A percentile compares a stretch with the other conserved stretches of the same genome.
Evolutionary conservation across 805 yeast genomes (phyloP).

Genomic region (Teunomyces aglyptinius): DNA sequence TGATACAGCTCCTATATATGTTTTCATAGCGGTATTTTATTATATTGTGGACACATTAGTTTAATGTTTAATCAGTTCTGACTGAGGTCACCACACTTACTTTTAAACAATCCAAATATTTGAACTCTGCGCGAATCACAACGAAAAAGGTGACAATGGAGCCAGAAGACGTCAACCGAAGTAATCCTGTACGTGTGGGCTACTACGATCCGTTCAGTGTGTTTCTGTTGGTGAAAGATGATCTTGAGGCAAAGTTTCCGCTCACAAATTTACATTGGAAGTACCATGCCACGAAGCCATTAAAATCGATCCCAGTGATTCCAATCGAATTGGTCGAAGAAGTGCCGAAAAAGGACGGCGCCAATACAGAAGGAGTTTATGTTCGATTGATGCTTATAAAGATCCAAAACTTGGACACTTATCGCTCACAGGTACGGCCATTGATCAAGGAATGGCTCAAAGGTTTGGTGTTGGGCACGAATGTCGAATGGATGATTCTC

Average conservation of each 20-base stretch:
- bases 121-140: background rate
- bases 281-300: constrained; percentile 44
- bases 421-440: constrained; percentile 78
- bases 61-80: background rate
- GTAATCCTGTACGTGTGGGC: constrained; percentile 43
- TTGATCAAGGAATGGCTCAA: constrained; percentile 78
- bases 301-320: constrained; percentile 62
- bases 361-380: constrained; percentile 35
- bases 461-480: constrained; percentile 31
- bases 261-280: constrained; percentile 73
- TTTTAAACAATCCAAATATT: background rate
- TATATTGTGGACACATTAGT: too few relatives aligned
- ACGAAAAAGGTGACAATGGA: constrained; percentile 4
- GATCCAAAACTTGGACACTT: constrained; percentile 66
- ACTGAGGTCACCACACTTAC: background rate
- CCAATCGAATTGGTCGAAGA: constrained; percentile 58
- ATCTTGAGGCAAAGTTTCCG: constrained; percentile 48
- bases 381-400: constrained; percentile 67
- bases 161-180: constrained; percentile 9
- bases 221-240: constrained; percentile 43
- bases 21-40: too few relatives aligned
- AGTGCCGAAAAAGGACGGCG: constrained; percentile 35
- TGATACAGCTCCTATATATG: too few relatives aligned
- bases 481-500: constrained; percentile 63
- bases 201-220: constrained; percentile 76